A percentile compares a stretch with the other conserved stretches of the same genome.
Conservation (phyloP, 495 filamentous ascomycete genomes). For the Opeltia flavorubescens region DNA sequence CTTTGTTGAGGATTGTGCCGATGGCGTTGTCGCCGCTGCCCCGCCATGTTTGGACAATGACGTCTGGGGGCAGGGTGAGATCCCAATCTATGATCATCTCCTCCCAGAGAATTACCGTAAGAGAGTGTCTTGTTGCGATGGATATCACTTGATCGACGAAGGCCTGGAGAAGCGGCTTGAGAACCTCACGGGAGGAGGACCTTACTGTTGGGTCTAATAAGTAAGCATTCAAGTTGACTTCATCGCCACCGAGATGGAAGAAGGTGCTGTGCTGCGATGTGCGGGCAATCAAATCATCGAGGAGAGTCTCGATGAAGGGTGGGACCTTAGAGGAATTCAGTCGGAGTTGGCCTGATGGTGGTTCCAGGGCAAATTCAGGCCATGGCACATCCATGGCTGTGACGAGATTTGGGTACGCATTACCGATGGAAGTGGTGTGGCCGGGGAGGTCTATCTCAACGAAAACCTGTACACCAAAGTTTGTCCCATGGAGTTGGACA, state of each 20-base stretch:
- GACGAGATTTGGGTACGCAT: constrained; percentile 56
- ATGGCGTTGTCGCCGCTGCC: constrained; percentile 32
- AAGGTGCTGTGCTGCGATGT: constrained; percentile 46
- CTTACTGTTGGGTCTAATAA: constrained; percentile 49
- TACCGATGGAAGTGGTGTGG: constrained; percentile 50
- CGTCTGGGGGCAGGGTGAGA: constrained; percentile 40
- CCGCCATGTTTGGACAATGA: constrained; percentile 61
- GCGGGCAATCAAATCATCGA: constrained; percentile 59
- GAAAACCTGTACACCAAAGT: constrained; percentile 55
- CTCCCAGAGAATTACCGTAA: constrained; percentile 68
- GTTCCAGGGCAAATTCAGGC: constrained; percentile 1
- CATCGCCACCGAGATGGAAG: constrained; percentile 74
- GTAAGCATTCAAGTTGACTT: constrained; percentile 61
- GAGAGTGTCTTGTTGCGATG: constrained; percentile 30
- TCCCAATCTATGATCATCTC: constrained; percentile 67
- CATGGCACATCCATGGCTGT: constrained; percentile 50
- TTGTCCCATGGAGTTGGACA: constrained; percentile 49
- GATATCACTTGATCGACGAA: constrained; percentile 55
- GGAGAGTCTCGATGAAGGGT: constrained; percentile 50
- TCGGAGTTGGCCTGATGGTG: constrained; percentile 56
- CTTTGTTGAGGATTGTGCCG: constrained; percentile 34
- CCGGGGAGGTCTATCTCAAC: constrained; percentile 74
- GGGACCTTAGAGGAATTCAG: constrained; percentile 53
- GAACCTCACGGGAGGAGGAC: constrained; percentile 40
- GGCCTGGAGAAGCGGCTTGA: constrained; percentile 55